Evolutionary conservation across 2,329 filamentous ascomycete species (phyloP).

Genomic region (Ilyonectria destructans): DNA sequence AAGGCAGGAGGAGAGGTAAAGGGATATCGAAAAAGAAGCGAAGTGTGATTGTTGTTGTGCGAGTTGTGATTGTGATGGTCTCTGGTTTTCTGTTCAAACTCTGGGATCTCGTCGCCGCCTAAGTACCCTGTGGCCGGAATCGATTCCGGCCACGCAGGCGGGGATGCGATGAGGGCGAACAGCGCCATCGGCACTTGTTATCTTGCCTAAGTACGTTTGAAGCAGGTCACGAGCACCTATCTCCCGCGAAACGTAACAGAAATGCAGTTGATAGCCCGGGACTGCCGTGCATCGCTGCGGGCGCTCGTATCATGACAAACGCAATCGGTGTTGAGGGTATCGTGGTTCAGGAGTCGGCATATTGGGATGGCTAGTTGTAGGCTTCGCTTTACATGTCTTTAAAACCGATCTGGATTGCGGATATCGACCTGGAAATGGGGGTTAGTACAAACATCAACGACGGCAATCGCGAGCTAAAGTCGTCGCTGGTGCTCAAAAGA

Average conservation of each 20-base stretch:
- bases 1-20: constrained; percentile 16
- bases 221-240: constrained; percentile 37
- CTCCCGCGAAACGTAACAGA: constrained; percentile 47
- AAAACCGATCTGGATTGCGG: not conserved
- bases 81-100: constrained; percentile 25
- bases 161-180: constrained; percentile 45
- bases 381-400: not conserved
- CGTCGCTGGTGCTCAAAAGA: constrained; percentile 5
- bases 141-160: constrained; percentile 61
- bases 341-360: constrained; percentile 8
- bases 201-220: constrained; percentile 31
- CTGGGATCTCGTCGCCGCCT: constrained; percentile 55
- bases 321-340: constrained; percentile 23
- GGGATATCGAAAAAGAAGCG: constrained; percentile 24
- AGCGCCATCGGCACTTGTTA: constrained; percentile 38
- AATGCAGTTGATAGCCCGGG: constrained; percentile 27
- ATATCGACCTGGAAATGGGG: not conserved
- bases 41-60: constrained; percentile 3
- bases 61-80: constrained; percentile 23
- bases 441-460: too few species aligned
- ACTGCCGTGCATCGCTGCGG: constrained; percentile 22
- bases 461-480: not conserved
- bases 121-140: constrained; percentile 68
- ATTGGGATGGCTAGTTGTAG: not conserved
- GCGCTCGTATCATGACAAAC: constrained; percentile 22